phyloP scores from a whole-genome alignment of 805 yeast species.

The Starmerella asiatica region DNA sequence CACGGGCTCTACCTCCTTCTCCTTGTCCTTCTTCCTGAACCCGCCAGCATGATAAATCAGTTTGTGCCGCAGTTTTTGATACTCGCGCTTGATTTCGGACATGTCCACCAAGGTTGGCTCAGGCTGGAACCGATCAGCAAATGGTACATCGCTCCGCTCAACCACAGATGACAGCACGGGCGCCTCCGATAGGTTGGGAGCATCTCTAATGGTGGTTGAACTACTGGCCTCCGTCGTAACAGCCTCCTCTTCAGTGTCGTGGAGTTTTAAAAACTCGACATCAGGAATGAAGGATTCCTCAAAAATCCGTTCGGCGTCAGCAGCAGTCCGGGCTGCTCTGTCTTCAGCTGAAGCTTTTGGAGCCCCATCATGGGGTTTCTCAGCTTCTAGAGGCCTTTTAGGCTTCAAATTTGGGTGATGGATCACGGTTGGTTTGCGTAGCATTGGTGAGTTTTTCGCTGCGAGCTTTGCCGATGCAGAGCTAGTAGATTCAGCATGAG shows the following conservation, averaged over 20 bases:
- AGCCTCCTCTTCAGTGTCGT: conserved; percentile 8
- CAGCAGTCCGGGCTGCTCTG: conserved; percentile 4
- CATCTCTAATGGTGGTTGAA: neutral
- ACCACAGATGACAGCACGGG: conserved; percentile 11
- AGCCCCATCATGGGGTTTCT: neutral
- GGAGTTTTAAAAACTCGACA: conserved; percentile 18
- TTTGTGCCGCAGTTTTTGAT: conserved; percentile 42
- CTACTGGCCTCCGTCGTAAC: neutral
- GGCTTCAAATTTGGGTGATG: neutral
- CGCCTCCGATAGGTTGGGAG: neutral
- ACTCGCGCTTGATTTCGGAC: conserved; percentile 33
- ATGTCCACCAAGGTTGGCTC: conserved; percentile 14
- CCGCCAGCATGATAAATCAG: conserved; percentile 39
- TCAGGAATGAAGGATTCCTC: conserved; percentile 20
- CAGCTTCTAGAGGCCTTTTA: neutral
- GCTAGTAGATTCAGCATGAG: neutral
- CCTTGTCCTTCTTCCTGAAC: conserved; percentile 35
- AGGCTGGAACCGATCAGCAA: neutral
- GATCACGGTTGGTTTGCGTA: neutral
- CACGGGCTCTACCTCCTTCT: conserved; percentile 50
- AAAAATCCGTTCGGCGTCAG: conserved; percentile 14
- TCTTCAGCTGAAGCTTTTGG: too few relatives aligned
- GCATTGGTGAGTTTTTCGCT: too few relatives aligned
- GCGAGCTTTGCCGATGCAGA: too few relatives aligned
- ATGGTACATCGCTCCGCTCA: conserved; percentile 11